phyloP scores from a whole-genome alignment of 2,329 filamentous ascomycete species.

The Fusarium sterilihyphosum region DNA sequence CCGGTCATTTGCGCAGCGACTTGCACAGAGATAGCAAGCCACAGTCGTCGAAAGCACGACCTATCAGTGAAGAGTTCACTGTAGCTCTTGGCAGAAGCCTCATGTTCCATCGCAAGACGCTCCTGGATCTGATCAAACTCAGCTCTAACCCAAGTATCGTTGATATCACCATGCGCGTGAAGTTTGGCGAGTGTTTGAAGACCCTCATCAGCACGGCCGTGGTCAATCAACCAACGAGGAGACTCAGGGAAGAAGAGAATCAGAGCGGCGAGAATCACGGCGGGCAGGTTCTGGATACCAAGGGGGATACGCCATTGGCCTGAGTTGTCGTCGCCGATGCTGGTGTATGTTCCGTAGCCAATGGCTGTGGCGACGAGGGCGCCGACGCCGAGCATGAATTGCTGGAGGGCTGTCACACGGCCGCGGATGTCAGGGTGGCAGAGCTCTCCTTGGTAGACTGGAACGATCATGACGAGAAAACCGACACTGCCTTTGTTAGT shows the following conservation, averaged over 20 bases:
- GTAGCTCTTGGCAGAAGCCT: conserved; percentile 73
- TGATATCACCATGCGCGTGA: conserved; percentile 72
- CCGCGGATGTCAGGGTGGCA: conserved; percentile 81
- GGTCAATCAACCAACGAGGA: conserved; percentile 66
- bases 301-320: conserved; percentile 36
- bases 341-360: conserved; percentile 19
- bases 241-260: conserved; percentile 38
- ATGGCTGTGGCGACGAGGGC: conserved; percentile 62
- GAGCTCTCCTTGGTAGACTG: conserved; percentile 80
- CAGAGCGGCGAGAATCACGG: conserved; percentile 26
- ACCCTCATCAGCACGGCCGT: conserved; percentile 70
- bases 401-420: conserved; percentile 76
- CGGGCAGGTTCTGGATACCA: conserved; percentile 28
- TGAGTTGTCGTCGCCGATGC: not conserved
- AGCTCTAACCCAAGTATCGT: conserved; percentile 74
- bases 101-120: conserved; percentile 71
- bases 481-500: conserved; percentile 28
- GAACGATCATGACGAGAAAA: conserved; percentile 42
- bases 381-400: conserved; percentile 83
- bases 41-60: conserved; percentile 74
- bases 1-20: conserved; percentile 80
- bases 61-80: conserved; percentile 68
- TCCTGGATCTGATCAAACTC: conserved; percentile 77
- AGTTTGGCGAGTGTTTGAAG: conserved; percentile 72
- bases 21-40: conserved; percentile 74